A percentile compares a stretch with the other conserved stretches of the same genome.
Conservation (phyloP, 2,329 filamentous ascomycete species). For the Mycosphaerella sp. region DNA sequence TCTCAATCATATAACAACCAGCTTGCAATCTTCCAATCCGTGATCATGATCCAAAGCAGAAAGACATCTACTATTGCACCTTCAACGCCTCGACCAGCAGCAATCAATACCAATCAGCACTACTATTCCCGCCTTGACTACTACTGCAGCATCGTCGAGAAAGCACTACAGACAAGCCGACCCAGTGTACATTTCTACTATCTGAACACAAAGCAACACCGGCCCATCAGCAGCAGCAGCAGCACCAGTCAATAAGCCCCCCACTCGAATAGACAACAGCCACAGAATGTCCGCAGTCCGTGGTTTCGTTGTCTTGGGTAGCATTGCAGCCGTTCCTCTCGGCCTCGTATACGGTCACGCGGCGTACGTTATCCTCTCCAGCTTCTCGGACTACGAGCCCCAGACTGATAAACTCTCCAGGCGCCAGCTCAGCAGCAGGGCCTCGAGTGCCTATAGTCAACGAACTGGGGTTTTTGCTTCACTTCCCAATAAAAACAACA, state of each 20-base stretch:
- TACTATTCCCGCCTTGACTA: constrained; percentile 5
- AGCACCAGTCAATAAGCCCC: background rate
- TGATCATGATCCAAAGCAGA: constrained; percentile 9
- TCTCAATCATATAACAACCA: constrained; percentile 6
- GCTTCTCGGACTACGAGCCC: constrained; percentile 1
- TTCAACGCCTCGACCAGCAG: background rate
- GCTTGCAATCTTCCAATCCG: background rate
- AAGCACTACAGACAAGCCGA: constrained; percentile 11
- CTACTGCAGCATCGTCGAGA: constrained; percentile 9
- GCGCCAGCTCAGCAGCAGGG: constrained; percentile 7
- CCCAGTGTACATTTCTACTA: constrained; percentile 13
- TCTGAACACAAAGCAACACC: constrained; percentile 2
- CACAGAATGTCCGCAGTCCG: constrained; percentile 7
- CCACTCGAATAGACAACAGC: background rate
- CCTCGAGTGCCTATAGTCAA: constrained; percentile 13
- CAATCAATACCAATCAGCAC: background rate
- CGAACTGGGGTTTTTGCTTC: constrained; percentile 12
- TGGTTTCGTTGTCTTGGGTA: constrained; percentile 7
- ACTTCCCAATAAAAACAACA: background rate
- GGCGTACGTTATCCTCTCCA: constrained; percentile 6
- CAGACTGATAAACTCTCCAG: background rate
- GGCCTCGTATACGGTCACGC: constrained; percentile 9
- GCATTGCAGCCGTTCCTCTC: constrained; percentile 8
- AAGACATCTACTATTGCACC: background rate
- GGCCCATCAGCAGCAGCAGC: background rate